These are phyloP conservation scores for Ophiostoma pallidulum DNA, from an alignment of 2,329 filamentous ascomycete genomes.

Conservation along the genomic window DNA sequence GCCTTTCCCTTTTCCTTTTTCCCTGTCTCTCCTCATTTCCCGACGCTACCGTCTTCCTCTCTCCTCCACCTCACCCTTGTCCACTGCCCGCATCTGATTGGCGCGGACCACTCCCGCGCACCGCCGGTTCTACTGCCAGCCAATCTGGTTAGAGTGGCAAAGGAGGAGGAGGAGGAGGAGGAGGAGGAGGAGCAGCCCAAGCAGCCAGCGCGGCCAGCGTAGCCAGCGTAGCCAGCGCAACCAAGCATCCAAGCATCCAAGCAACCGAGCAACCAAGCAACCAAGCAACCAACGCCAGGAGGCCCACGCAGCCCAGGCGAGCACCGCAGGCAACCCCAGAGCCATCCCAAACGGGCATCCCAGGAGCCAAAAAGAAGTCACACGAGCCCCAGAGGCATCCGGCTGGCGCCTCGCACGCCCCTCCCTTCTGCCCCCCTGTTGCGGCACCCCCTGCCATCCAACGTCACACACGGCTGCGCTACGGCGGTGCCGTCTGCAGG, in stretches of 20 bases:
- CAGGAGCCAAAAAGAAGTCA: background rate
- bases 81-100: background rate
- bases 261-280: too few species aligned
- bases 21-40: background rate
- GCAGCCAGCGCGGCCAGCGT: too few species aligned
- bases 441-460: background rate
- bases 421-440: too few species aligned
- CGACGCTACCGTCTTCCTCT: background rate
- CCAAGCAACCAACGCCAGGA: too few species aligned
- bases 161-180: background rate
- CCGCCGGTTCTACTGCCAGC: background rate
- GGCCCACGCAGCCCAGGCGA: too few species aligned
- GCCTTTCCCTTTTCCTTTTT: background rate
- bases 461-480: conserved; percentile 2
- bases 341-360: background rate
- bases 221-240: too few species aligned
- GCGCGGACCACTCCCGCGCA: conserved; percentile 4
- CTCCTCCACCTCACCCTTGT: background rate
- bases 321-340: background rate
- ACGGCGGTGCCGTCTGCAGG: conserved; percentile 2
- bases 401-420: background rate
- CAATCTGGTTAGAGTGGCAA: background rate
- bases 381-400: background rate
- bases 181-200: background rate
- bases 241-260: too few species aligned